phyloP scores from a whole-genome alignment of 345 rosid species.

The Sisymbrium irio region DNA sequence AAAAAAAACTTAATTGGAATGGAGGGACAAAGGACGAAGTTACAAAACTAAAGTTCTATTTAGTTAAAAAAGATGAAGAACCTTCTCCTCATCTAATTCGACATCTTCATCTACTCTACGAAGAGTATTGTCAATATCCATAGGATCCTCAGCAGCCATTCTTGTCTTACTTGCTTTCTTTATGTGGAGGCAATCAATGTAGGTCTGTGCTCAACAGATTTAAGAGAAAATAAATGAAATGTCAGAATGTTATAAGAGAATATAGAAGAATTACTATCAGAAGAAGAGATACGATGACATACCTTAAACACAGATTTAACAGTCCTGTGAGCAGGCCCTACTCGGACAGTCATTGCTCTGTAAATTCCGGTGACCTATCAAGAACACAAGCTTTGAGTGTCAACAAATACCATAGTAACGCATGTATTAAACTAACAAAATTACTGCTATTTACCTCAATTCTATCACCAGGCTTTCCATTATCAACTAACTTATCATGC shows the following conservation, averaged over 20 bases:
- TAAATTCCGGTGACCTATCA: constrained; percentile 85
- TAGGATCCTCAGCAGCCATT: constrained; percentile 70
- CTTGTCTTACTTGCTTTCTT: constrained; percentile 82
- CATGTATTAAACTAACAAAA: neutral
- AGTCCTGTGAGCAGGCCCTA: constrained; percentile 84
- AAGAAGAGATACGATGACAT: constrained; percentile 18
- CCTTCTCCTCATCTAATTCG: constrained; percentile 72
- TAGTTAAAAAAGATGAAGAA: neutral
- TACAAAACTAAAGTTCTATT: neutral
- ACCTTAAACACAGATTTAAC: constrained; percentile 95
- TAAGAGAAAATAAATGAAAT: constrained; percentile 14
- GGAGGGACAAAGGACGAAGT: neutral
- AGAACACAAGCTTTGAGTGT: constrained; percentile 16
- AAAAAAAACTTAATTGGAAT: neutral
- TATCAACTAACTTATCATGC: constrained; percentile 95
- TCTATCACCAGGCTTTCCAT: constrained; percentile 97
- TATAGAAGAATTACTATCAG: neutral
- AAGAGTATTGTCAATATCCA: constrained; percentile 65
- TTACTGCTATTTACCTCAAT: constrained; percentile 63
- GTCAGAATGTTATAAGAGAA: constrained; percentile 1
- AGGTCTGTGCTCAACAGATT: constrained; percentile 49
- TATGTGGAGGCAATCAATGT: constrained; percentile 91
- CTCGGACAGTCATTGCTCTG: constrained; percentile 92
- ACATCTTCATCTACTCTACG: constrained; percentile 61
- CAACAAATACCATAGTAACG: neutral